phyloP scores from a whole-genome alignment of 495 filamentous ascomycete species.

The Penicillium chermesinum region DNA sequence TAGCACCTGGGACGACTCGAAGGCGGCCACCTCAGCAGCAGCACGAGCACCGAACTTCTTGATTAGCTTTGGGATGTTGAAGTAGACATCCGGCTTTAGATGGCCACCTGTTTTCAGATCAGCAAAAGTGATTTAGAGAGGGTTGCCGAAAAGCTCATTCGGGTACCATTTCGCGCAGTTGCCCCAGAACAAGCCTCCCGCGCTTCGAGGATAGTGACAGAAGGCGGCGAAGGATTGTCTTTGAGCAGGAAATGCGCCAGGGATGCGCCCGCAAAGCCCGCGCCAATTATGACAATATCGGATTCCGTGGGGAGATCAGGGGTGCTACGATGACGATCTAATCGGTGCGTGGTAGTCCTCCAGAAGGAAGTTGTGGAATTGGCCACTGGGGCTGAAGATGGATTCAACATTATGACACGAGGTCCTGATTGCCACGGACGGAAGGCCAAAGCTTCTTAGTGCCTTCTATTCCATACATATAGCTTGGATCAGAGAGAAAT shows the following conservation, averaged over 20 bases:
- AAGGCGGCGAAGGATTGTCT: background rate
- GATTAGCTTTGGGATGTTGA: background rate
- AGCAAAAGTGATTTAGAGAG: background rate
- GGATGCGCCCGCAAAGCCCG: slow-evolving; percentile 2
- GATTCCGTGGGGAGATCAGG: background rate
- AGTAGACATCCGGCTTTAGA: background rate
- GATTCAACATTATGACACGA: too few relatives aligned
- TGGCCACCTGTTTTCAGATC: background rate
- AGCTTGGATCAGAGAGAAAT: too few relatives aligned
- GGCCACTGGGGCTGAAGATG: background rate
- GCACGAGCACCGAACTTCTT: background rate
- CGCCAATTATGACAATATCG: slow-evolving; percentile 4
- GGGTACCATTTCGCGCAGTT: slow-evolving; percentile 31
- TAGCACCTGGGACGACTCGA: background rate
- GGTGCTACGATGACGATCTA: background rate
- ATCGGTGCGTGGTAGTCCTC: background rate
- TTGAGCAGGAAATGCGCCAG: slow-evolving; percentile 2
- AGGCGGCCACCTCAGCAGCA: background rate
- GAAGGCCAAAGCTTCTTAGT: too few relatives aligned
- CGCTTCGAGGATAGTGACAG: slow-evolving; percentile 28
- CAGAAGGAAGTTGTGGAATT: background rate
- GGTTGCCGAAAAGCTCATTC: background rate
- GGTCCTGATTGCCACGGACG: too few relatives aligned
- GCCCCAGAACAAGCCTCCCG: slow-evolving; percentile 40
- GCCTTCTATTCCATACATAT: too few relatives aligned